Evolutionary conservation across 768 basidiomycete genomes (phyloP), one percentile per base, ranked within the genome.

Genomic region (Leccinum broughii): DNA sequence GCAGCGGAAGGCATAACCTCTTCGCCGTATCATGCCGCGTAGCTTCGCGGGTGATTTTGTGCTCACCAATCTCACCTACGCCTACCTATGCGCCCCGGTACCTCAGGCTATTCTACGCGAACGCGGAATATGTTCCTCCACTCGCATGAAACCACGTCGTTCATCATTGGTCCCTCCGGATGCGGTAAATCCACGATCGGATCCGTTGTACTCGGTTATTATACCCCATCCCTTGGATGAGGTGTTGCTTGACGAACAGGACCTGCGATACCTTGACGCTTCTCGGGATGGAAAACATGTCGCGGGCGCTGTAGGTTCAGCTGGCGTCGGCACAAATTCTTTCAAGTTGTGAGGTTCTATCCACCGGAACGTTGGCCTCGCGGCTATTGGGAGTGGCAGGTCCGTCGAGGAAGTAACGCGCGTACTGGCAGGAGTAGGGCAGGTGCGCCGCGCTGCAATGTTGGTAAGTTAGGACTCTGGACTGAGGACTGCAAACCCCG

Each of bases 311-410:
- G 87, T 99, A 74, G 85, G 85, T 50, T 86, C 86, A 30, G 86
- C 95, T 51, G 71, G 70, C 4, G 56, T 54, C 1, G 69, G 67
- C 2, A 68, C 68, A 4, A 26, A 26, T 26, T 26, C 26, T 26
- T 26, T 26, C 73, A 68, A 9, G 76, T 97, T 4, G 92, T 93
- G 91, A 55, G 83, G 87, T 68, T 87, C 78, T 13, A 78, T 98
- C 1, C 88, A 90, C 66, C 91, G 95, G 65, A 98, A 98, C 66
- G 83, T 97, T 60, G 90, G 90, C 0, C 82, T 96, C 60, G 93
- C 87, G 4, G 75, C 87, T 5, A 84, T 85, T 7, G 85, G 84
- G 6, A 72, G 72, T 64, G 66, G 70, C 20, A 72, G 80, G 32
- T 63, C 69, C 4, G 79, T 80, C 1, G 76, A 81, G 56, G 79